Evolutionary conservation across 352 stramenopile species (phyloP), one percentile per base, ranked within the genome.

Genomic region (Pythium dissotocum): DNA sequence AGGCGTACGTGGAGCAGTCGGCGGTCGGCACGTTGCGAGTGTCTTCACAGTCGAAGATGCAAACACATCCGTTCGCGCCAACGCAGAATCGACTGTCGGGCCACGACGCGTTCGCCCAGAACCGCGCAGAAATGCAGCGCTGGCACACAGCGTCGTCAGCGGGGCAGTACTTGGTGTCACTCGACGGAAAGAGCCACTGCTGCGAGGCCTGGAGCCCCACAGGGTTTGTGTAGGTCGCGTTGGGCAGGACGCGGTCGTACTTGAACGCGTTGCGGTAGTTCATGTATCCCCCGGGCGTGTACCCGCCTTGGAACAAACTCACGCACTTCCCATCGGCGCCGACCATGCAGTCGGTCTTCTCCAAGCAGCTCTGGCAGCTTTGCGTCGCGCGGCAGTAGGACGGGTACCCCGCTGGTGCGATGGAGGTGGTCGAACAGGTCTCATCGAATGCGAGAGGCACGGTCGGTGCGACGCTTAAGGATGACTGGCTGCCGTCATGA

Each of bases 51-150:
- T 62, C 33, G 5, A 18, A 62, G 33, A 71, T 61, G n/a, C 65
- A 71, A 2, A 71, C 40, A n/a, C 65, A 71, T 1, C 58, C 58
- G n/a, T 60, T 52, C n/a, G 12, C 7, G 8, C 65, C 65, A 8
- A 46, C 65, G 21, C 65, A 71, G 53, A 66, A 71, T 13, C 65
- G 57, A 57, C 65, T 71, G n/a, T 71, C 65, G 0, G 65, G 58
- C 14, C 21, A 33, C 32, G 16, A 6, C 40, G 51, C 35, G n/a
- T 33, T 33, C 48, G 36, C 26, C 58, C 58, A 71, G 49, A 71
- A 71, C 13, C 42, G 35, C 16, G 59, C 16, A 9, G 35, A 32
- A 51, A 71, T 71, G 36, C 65, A 71, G 13, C 51, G 2, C 21
- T 44, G n/a, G 26, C 65, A 71, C 6, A 66, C 26, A 13, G 38